A percentile compares a stretch with the other conserved stretches of the same genome.
Evolutionary conservation across 2,329 filamentous ascomycete genomes (phyloP).

Genomic region (Dothidotthia symphoricarpi): DNA sequence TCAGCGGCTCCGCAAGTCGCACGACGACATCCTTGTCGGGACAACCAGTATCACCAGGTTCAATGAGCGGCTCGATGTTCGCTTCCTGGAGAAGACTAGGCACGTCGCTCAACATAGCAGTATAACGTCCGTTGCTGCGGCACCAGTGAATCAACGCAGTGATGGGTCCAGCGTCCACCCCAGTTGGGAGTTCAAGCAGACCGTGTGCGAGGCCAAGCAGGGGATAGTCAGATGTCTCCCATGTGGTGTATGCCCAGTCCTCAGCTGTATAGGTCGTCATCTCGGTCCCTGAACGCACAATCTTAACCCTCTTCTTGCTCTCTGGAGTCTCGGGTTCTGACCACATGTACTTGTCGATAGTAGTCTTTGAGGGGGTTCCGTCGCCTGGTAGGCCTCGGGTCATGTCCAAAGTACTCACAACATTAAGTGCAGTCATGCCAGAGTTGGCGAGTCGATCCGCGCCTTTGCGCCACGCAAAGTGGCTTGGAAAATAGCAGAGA

Average conservation of each 20-base stretch:
- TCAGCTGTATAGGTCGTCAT: slow-evolving; percentile 11
- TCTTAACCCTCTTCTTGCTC: background rate
- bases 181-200: slow-evolving; percentile 9
- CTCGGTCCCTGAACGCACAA: background rate
- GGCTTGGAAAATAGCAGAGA: slow-evolving; percentile 14
- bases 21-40: slow-evolving; percentile 12
- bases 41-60: slow-evolving; percentile 2
- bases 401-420: slow-evolving; percentile 15
- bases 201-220: slow-evolving; percentile 17
- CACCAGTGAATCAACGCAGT: slow-evolving; percentile 15
- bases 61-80: slow-evolving; percentile 8
- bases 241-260: slow-evolving; percentile 8
- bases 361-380: background rate
- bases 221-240: slow-evolving; percentile 17
- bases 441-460: slow-evolving; percentile 6
- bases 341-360: background rate
- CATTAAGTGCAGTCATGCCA: background rate
- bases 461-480: slow-evolving; percentile 17
- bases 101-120: slow-evolving; percentile 10
- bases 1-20: slow-evolving; percentile 7
- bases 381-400: slow-evolving; percentile 6
- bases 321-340: background rate
- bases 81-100: slow-evolving; percentile 6
- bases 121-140: slow-evolving; percentile 1
- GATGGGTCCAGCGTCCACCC: slow-evolving; percentile 17